Base-by-base conservation (phyloP, 73 alveolate genomes). In the Diophrys appendiculata region DNA sequence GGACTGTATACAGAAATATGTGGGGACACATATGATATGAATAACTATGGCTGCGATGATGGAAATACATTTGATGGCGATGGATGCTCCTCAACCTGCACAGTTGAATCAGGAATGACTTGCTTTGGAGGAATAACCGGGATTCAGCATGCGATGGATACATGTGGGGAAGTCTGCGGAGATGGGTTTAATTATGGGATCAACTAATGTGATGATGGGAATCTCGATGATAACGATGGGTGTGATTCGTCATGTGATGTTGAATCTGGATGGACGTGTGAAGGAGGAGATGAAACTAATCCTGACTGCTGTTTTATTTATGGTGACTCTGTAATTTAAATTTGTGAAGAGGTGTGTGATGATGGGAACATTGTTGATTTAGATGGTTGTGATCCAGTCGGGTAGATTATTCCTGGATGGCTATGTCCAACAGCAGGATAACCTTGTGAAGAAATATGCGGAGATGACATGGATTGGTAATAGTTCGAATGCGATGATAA, bases 401-500 rank as follows among this genome's bases (percentile, higher is more conserved):
- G 60, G n/a, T 11, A 43, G 5, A 43, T 43, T 11, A 43, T 43
- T 11, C n/a, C 18, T 11, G 60, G 60, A 43, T 43, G 60, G 60
- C 18, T 43, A 18, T 43, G 60, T 43, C 60, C 81, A 70, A 70
- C n/a, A 31, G 78, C 29, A 70, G 78, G 78, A 70, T 35, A 70
- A 22, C 78, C 78, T 55, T 82, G 90, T 53, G 74, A 56, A 13
- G 90, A 82, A 52, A 82, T 82, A 0, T 82, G 90, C 33, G 90
- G 90, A 56, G 90, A 82, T 73, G 90, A 84, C 1, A 43, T 73
- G 1, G 77, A 82, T 64, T 73, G 33, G 24, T 2, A 22, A 0
- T 0, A 52, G 26, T 81, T 72, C 72, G 54, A 73, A 14, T 87
- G 94, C 65, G 94, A 87, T 33, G 94, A 87, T 73, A 87, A 87